Conservation (phyloP, 805 yeast species). For the Lipomyces anomalus region DNA sequence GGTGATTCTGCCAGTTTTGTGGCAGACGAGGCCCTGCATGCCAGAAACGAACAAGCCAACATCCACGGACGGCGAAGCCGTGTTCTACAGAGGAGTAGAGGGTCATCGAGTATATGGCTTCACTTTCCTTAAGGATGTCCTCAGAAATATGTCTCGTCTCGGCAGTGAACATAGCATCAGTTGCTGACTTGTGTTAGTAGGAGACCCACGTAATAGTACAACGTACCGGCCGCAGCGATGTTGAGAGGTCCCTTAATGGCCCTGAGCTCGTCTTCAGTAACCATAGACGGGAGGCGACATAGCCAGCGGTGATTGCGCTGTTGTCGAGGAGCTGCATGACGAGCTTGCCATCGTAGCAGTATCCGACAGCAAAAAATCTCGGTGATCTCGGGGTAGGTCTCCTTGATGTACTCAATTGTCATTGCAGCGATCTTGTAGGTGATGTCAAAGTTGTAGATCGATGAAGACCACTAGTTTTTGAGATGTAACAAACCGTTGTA, state of each 20-base stretch:
- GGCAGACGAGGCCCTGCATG: too few relatives aligned
- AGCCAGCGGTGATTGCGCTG: conserved; percentile 42
- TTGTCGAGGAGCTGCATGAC: conserved; percentile 44
- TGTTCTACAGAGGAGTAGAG: conserved; percentile 60
- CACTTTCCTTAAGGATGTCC: conserved; percentile 47
- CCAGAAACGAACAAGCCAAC: too few relatives aligned
- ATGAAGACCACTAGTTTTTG: too few relatives aligned
- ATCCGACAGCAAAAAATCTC: conserved; percentile 51
- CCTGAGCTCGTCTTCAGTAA: conserved; percentile 56
- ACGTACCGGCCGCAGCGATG: conserved; percentile 59
- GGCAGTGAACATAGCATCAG: conserved; percentile 53
- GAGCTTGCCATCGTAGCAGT: conserved; percentile 70
- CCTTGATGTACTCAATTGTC: conserved; percentile 38
- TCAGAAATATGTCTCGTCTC: conserved; percentile 62
- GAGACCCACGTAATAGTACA: conserved; percentile 32
- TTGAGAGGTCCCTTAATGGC: conserved; percentile 57
- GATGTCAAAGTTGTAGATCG: too few relatives aligned
- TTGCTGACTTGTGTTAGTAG: conserved; percentile 29
- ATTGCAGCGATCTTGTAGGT: too few relatives aligned
- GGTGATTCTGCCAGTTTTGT: too few relatives aligned
- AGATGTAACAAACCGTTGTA: too few relatives aligned
- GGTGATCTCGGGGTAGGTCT: conserved; percentile 38
- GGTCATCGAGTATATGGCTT: conserved; percentile 54
- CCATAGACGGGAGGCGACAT: conserved; percentile 76
- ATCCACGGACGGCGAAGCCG: conserved; percentile 80